Evolutionary conservation across 345 rosid species (phyloP), one percentile per base, ranked within the genome.

Genomic region (Erucastrum elatum): DNA sequence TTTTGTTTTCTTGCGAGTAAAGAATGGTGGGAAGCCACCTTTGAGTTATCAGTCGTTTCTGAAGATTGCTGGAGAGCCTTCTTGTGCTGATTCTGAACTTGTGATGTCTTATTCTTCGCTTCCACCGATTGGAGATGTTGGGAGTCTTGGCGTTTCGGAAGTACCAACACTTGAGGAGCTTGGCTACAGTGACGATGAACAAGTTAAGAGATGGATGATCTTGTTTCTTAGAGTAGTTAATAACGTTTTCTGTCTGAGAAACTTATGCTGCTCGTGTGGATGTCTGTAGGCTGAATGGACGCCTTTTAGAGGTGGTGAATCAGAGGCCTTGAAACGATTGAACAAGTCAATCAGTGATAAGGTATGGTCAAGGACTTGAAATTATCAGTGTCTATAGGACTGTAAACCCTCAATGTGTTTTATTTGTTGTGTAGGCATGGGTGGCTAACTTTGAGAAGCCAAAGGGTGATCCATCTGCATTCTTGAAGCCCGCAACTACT

Each of bases 381-480:
- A 29, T 29, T 29, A 3, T 29, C n/a, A n/a, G 41, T 65, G 35
- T 37, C 58, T 27, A 39, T 64, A 15, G 10, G 2, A 27, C 51
- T 68, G 21, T 35, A 17, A 44, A 1, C 17, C 53, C 56, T 44
- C 49, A 64, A 35, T 62, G 60, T 25, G 37, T 56, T 63, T 75
- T 76, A 51, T 56, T 37, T 55, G 34, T 56, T 33, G 72, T 82
- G 69, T 71, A 94, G 98, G 85, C 87, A 64, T 92, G 97, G 98
- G 89, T 92, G 66, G 98, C 98, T 78, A 88, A 86, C 71, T 94
- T 94, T 62, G 98, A 94, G 89, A 94, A 94, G 82, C 97, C 98
- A 70, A 94, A 90, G 81, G 98, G 98, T 5, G 91, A 90, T 64
- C 97, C 98, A 29, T 88, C 98, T 81, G 94, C 95, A 33, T 90